These are phyloP conservation scores for Punctularia strigosozonata DNA, from an alignment of 768 basidiomycete species.

Conservation along the genomic window DNA sequence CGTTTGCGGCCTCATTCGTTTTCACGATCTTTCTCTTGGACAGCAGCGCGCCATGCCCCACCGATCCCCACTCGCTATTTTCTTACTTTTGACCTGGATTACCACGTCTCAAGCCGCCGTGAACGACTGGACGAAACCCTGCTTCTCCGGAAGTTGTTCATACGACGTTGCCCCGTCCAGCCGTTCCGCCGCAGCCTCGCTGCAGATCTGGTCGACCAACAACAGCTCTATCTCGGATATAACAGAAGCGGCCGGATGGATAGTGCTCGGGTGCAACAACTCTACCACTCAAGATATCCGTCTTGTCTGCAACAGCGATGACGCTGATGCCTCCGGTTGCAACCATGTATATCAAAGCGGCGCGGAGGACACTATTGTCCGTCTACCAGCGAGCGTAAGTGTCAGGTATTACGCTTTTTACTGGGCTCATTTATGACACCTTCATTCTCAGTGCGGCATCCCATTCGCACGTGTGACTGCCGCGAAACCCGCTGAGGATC, in stretches of 20 bases:
- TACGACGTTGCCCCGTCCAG: neutral
- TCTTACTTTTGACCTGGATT: neutral
- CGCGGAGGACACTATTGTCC: constrained; percentile 38
- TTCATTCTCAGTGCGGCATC: constrained; percentile 13
- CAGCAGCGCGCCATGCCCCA: no score
- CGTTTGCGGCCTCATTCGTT: no score
- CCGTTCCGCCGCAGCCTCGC: neutral
- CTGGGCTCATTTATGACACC: no score
- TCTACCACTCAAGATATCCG: constrained; percentile 32
- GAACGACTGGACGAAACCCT: constrained; percentile 1
- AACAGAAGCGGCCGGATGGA: constrained; percentile 38
- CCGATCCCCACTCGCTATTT: neutral
- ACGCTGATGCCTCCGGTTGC: constrained; percentile 20
- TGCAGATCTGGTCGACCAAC: constrained; percentile 8
- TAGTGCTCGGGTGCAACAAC: constrained; percentile 33
- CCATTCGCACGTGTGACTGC: constrained; percentile 25
- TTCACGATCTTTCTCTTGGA: no score
- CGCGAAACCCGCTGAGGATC: constrained; percentile 30
- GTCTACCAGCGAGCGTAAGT: constrained; percentile 39
- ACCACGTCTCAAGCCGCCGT: neutral
- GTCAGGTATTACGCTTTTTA: no score
- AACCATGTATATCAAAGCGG: constrained; percentile 26
- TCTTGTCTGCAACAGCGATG: constrained; percentile 29
- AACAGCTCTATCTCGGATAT: constrained; percentile 22
- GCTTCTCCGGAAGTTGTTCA: neutral